These are phyloP conservation scores for Favolaschia claudopus DNA, from an alignment of 768 basidiomycete genomes.

Conservation along the genomic window DNA sequence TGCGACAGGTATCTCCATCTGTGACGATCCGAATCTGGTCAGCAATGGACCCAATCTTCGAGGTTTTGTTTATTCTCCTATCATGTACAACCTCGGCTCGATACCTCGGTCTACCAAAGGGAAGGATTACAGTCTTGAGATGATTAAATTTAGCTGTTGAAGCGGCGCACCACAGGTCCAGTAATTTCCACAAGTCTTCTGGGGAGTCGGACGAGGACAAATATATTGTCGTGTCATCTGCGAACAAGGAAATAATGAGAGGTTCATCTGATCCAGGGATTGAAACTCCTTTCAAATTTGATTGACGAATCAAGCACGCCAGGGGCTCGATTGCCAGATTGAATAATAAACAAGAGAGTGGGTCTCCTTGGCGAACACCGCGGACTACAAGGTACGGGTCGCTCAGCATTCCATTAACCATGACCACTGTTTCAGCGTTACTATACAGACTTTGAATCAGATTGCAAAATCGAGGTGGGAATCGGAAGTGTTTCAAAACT, in stretches of 20 bases:
- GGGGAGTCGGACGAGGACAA: slow-evolving; percentile 38
- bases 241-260: slow-evolving; percentile 43
- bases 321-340: slow-evolving; percentile 33
- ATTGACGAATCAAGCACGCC: slow-evolving; percentile 33
- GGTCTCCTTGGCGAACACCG: slow-evolving; percentile 42
- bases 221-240: slow-evolving; percentile 49
- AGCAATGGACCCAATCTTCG: too few relatives aligned
- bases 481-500: not conserved
- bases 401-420: slow-evolving; percentile 26
- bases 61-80: not conserved
- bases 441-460: slow-evolving; percentile 28
- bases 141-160: slow-evolving; percentile 49
- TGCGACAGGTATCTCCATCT: too few relatives aligned
- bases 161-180: slow-evolving; percentile 46
- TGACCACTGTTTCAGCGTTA: not conserved
- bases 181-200: slow-evolving; percentile 31
- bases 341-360: slow-evolving; percentile 47
- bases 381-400: slow-evolving; percentile 10
- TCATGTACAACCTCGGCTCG: not conserved
- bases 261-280: slow-evolving; percentile 22
- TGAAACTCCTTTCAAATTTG: slow-evolving; percentile 34
- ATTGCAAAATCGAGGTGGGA: slow-evolving; percentile 14
- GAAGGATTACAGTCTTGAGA: slow-evolving; percentile 34
- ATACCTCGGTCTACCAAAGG: not conserved
- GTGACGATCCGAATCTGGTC: too few relatives aligned